phyloP scores from a whole-genome alignment of 2,329 filamentous ascomycete species.

The Neonectria coccinea region DNA sequence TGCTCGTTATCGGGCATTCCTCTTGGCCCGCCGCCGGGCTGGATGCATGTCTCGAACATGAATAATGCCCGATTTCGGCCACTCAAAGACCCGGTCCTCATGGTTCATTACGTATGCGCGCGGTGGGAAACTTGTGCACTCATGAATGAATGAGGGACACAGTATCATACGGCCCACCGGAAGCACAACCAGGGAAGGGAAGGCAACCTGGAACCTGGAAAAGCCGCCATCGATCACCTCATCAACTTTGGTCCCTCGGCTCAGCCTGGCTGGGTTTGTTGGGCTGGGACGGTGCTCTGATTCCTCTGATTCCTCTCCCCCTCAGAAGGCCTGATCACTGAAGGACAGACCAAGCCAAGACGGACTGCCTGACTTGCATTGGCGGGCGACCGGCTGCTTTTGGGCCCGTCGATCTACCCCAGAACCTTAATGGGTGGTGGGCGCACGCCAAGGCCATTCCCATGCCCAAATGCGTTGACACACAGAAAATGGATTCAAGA shows the following conservation, averaged over 20 bases:
- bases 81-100: neutral
- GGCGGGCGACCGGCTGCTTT: slow-evolving; percentile 11
- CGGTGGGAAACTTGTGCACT: neutral
- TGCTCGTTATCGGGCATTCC: slow-evolving; percentile 1
- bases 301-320: neutral
- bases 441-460: slow-evolving; percentile 41
- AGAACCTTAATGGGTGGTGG: slow-evolving; percentile 34
- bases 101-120: too few relatives aligned
- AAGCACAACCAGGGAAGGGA: neutral
- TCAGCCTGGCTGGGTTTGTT: neutral
- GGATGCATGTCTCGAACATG: slow-evolving; percentile 14
- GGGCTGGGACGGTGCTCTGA: neutral
- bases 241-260: slow-evolving; percentile 1
- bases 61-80: slow-evolving; percentile 16
- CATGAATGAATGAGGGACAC: slow-evolving; percentile 1
- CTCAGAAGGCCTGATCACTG: neutral
- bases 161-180: slow-evolving; percentile 8
- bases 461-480: slow-evolving; percentile 46
- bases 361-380: slow-evolving; percentile 21
- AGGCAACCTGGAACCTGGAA: neutral
- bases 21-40: slow-evolving; percentile 8
- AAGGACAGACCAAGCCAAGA: neutral
- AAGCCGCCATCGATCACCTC: slow-evolving; percentile 9
- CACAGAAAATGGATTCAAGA: slow-evolving; percentile 42
- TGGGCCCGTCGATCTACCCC: slow-evolving; percentile 41